phyloP scores from a whole-genome alignment of 2,329 filamentous ascomycete genomes.

The Xylaria sp. region DNA sequence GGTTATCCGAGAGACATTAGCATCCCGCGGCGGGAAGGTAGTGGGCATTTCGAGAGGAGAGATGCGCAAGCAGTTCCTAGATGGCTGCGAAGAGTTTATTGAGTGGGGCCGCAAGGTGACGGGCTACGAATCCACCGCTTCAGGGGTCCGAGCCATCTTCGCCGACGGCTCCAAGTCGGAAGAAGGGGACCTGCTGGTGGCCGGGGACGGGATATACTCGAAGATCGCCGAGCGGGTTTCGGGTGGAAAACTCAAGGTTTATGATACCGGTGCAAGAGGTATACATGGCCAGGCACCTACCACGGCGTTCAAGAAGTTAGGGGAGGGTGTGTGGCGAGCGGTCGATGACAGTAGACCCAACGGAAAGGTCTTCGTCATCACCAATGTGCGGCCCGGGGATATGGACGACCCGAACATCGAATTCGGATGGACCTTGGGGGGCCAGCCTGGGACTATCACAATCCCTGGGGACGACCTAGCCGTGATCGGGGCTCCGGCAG shows the following conservation, averaged over 20 bases:
- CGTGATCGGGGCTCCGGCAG: constrained; percentile 66
- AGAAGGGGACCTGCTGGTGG: constrained; percentile 47
- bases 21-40: constrained; percentile 66
- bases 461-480: constrained; percentile 70
- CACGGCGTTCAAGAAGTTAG: constrained; percentile 68
- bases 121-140: constrained; percentile 66
- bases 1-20: constrained; percentile 50
- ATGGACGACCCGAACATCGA: constrained; percentile 66
- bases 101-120: constrained; percentile 66
- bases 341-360: constrained; percentile 59
- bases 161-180: constrained; percentile 60
- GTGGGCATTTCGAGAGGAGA: constrained; percentile 72
- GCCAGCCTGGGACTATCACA: constrained; percentile 62
- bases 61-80: constrained; percentile 69
- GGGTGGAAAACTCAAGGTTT: constrained; percentile 67
- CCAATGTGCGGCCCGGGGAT: constrained; percentile 70
- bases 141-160: constrained; percentile 68
- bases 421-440: constrained; percentile 74
- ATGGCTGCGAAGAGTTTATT: constrained; percentile 65
- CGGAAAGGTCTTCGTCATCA: constrained; percentile 67
- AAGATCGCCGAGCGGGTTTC: constrained; percentile 69
- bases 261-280: constrained; percentile 70
- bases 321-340: constrained; percentile 71
- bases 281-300: constrained; percentile 74
- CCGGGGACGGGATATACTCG: constrained; percentile 72